Base-by-base conservation (phyloP, 371 early-diverging fungal genomes). In the Mucor velutinosus region DNA sequence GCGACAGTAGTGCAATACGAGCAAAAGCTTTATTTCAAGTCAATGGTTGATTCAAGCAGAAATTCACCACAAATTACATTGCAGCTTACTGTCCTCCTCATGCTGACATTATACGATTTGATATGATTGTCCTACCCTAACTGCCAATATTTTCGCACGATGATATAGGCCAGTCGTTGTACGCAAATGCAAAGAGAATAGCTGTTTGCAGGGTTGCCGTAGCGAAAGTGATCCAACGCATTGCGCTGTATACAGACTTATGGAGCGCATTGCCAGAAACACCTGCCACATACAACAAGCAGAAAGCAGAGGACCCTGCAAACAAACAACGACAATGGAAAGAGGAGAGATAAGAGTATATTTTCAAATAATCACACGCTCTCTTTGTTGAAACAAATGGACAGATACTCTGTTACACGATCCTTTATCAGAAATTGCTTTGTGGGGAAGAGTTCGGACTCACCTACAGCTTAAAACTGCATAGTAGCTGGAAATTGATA, bases 1-100 rank as follows among this genome's bases (percentile, higher is more conserved):
- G 93, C 91, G n/a, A 84, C 76, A 37, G 92, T 89, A 5, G 92
- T 4, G 90, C 69, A 93, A 94, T 73, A 94, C 93, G 82, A 94
- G 92, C 88, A 89, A 91, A 77, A 95, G 94, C 80, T 93, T 95
- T 57, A 82, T 68, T 90, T 89, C 65, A 85, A 83, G 62, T 86
- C 83, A 79, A 57, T 86, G 75, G 61, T 92, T 88, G 29, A 90
- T 71, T 71, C 91, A 91, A 35, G 91, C 89, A 33, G 79, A 79
- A 45, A 76, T 77, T 76, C 73, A 57, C 58, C 35, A 29, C 6
- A 14, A 47, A 21, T 2, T 0, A 11, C 14, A 56, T 56, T 17
- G 15, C 21, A 35, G 39, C 35, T 35, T 37, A 17, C 39, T 39
- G 5, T 37, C 3, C 1, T 19, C 12, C 12, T 27, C 37, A 14